Conservation (phyloP, 352 stramenopile species). For the Pythium dissotocum region DNA sequence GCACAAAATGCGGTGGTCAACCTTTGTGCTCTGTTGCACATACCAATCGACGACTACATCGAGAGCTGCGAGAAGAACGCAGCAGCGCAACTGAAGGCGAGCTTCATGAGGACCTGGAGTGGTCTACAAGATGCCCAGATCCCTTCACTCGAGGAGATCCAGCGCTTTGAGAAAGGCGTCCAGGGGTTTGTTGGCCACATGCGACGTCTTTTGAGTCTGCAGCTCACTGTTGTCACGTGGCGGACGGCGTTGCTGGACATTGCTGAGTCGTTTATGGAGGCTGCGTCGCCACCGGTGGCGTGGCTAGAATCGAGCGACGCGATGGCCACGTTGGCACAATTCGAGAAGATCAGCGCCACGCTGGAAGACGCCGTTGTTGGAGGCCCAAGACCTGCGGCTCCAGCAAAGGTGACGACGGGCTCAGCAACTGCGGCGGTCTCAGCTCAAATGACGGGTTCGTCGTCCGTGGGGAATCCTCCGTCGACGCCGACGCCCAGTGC, state of each 20-base stretch:
- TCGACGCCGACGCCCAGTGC: neutral
- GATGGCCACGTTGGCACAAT: neutral
- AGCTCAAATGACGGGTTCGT: neutral
- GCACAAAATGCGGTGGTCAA: neutral
- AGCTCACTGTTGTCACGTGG: constrained; percentile 8
- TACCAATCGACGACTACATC: constrained; percentile 27
- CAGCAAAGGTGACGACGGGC: neutral
- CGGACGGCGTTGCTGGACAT: constrained; percentile 11
- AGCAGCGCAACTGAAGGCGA: constrained; percentile 4
- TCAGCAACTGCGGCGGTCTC: neutral
- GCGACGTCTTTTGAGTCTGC: constrained; percentile 1
- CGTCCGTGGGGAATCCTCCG: neutral
- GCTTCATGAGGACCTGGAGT: neutral
- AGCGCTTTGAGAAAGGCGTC: neutral
- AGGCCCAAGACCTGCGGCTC: neutral
- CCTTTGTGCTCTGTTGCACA: neutral
- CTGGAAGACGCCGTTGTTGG: neutral
- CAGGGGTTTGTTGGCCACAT: constrained; percentile 1
- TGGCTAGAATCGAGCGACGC: constrained; percentile 7
- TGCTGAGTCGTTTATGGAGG: constrained; percentile 5
- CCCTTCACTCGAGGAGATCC: neutral
- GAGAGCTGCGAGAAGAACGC: constrained; percentile 28
- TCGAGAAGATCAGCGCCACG: neutral
- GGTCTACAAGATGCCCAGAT: neutral
- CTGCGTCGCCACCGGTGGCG: neutral